Conservation (phyloP, 768 basidiomycete species). For the Tremella yokohamensis region DNA sequence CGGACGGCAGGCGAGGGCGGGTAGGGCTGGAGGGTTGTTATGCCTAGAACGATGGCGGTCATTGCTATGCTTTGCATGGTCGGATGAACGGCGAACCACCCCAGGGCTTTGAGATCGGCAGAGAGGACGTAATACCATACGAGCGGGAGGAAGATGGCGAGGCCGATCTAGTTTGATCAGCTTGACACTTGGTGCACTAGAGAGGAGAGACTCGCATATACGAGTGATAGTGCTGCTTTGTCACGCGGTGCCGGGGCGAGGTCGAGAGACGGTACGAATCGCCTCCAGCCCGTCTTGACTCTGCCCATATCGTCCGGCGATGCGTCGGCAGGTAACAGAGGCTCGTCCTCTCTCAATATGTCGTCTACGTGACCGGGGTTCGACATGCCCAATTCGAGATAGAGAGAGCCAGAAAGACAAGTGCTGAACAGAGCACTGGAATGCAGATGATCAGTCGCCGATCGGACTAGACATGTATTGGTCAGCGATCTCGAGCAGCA, state of each 20-base stretch:
- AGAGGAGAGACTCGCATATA: slow-evolving; percentile 2
- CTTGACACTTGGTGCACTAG: too few species aligned
- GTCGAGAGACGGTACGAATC: slow-evolving; percentile 3
- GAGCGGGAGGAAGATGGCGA: slow-evolving; percentile 34
- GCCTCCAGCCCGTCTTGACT: too few species aligned
- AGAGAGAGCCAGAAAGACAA: too few species aligned
- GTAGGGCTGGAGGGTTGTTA: slow-evolving; percentile 57
- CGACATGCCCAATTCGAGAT: too few species aligned
- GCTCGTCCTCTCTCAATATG: neutral
- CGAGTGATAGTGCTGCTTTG: slow-evolving; percentile 2
- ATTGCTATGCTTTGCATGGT: slow-evolving; percentile 62
- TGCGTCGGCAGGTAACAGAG: neutral
- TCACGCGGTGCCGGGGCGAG: slow-evolving; percentile 5
- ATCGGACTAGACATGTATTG: too few species aligned
- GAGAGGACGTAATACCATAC: slow-evolving; percentile 41
- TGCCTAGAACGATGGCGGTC: slow-evolving; percentile 57
- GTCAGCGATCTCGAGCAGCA: too few species aligned
- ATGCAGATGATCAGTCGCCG: too few species aligned
- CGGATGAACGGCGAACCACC: slow-evolving; percentile 70
- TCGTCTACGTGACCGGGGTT: neutral
- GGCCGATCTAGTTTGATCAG: slow-evolving; percentile 15
- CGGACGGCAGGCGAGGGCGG: slow-evolving; percentile 63
- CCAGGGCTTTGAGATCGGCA: slow-evolving; percentile 37
- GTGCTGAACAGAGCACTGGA: too few species aligned
- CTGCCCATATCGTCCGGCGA: too few species aligned